phyloP scores from a whole-genome alignment of 2,329 filamentous ascomycete species.

The Fusarium proliferatum region DNA sequence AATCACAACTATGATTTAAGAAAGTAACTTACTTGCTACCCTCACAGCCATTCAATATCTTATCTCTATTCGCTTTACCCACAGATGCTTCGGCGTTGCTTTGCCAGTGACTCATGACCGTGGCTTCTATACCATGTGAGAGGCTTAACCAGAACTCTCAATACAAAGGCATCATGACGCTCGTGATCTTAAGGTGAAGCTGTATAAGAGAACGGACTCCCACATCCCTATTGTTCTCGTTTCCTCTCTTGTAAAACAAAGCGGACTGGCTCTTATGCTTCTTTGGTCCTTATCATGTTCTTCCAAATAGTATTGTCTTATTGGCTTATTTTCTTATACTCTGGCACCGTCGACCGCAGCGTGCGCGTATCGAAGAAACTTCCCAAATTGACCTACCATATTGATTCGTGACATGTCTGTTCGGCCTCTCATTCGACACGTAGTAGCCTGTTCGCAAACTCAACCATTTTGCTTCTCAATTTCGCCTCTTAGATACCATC shows the following conservation, averaged over 20 bases:
- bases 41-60: neutral
- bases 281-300: no score
- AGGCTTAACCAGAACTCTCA: neutral
- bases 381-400: neutral
- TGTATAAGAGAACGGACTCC: neutral
- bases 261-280: rapidly evolving
- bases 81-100: rapidly evolving
- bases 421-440: rapidly evolving
- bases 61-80: no score
- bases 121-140: rapidly evolving
- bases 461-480: neutral
- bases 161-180: neutral
- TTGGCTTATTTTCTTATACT: neutral
- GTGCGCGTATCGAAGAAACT: neutral
- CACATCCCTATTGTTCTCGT: neutral
- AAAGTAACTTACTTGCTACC: neutral
- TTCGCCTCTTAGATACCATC: neutral
- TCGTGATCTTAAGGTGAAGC: neutral
- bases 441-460: neutral
- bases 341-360: neutral
- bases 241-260: no score
- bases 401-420: neutral
- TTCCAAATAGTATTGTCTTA: neutral
- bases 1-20: neutral
- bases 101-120: rapidly evolving